Evolutionary conservation across 1,284 basidiomycete genomes (phyloP).

Genomic region (Cryptococcus sp.): DNA sequence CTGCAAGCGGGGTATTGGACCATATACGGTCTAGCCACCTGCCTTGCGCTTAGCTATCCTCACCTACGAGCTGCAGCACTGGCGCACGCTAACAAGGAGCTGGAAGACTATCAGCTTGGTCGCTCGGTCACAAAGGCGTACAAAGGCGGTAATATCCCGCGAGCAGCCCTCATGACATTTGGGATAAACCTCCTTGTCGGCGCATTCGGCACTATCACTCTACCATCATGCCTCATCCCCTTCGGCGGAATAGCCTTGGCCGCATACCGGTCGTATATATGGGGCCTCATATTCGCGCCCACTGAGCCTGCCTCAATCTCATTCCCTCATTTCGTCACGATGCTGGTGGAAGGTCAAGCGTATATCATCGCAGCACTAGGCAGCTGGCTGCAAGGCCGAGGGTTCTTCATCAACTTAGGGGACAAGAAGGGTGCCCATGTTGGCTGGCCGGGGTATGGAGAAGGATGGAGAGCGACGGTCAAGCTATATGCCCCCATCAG

Average conservation of each 20-base stretch:
- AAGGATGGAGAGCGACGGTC: neutral
- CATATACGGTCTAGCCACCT: too few relatives aligned
- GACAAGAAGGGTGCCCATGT: too few relatives aligned
- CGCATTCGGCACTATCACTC: conserved; percentile 3
- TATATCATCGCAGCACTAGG: conserved; percentile 5
- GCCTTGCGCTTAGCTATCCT: neutral
- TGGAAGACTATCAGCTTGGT: conserved; percentile 5
- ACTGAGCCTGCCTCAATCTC: neutral
- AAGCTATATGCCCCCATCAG: conserved; percentile 1
- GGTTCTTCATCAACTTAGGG: neutral
- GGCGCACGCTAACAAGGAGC: neutral
- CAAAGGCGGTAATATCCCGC: neutral
- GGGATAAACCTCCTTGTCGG: conserved; percentile 4
- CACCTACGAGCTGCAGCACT: conserved; percentile 1
- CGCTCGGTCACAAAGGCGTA: neutral
- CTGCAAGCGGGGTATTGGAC: too few relatives aligned
- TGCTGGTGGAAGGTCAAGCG: conserved; percentile 9
- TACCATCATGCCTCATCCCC: conserved; percentile 2
- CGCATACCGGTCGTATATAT: conserved; percentile 1
- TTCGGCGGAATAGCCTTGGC: conserved; percentile 2
- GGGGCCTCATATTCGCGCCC: conserved; percentile 7
- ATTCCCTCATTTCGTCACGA: conserved; percentile 3
- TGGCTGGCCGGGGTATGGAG: neutral
- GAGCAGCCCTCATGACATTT: neutral
- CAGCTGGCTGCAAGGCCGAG: conserved; percentile 5